These are phyloP conservation scores for Lipomyces starkeyi DNA, from an alignment of 805 yeast genomes.

Conservation along the genomic window DNA sequence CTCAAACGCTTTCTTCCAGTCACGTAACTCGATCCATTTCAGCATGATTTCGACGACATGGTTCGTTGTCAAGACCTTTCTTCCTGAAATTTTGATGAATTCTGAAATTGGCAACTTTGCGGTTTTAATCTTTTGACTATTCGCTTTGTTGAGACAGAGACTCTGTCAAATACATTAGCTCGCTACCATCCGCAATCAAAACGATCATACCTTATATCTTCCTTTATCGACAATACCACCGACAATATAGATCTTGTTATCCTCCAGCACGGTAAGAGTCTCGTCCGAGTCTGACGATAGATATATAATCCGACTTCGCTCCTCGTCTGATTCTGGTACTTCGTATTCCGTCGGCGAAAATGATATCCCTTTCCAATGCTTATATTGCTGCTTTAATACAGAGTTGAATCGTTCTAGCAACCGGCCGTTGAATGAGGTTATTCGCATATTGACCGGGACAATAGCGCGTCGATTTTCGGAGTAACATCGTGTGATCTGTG, in stretches of 20 bases:
- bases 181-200: not conserved
- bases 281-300: slow-evolving; percentile 88
- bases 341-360: slow-evolving; percentile 54
- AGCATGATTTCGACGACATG: slow-evolving; percentile 91
- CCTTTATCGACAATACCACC: slow-evolving; percentile 98
- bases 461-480: slow-evolving; percentile 71
- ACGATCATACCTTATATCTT: slow-evolving; percentile 49
- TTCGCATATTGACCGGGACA: slow-evolving; percentile 61
- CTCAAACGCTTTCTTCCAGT: slow-evolving; percentile 89
- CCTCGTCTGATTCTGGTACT: slow-evolving; percentile 42
- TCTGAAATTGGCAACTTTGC: slow-evolving; percentile 87
- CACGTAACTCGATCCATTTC: slow-evolving; percentile 74
- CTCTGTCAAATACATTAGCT: slow-evolving; percentile 50
- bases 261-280: slow-evolving; percentile 64
- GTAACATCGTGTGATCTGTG: slow-evolving; percentile 83
- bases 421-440: slow-evolving; percentile 70
- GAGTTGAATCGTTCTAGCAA: slow-evolving; percentile 72
- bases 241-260: slow-evolving; percentile 77
- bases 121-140: slow-evolving; percentile 68
- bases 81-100: slow-evolving; percentile 78
- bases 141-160: slow-evolving; percentile 82
- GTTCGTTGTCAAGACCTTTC: slow-evolving; percentile 89
- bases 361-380: slow-evolving; percentile 69
- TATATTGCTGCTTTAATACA: slow-evolving; percentile 60
- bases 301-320: slow-evolving; percentile 54